Conservation (phyloP, 805 yeast species). For the Yamadazyma olivae region DNA sequence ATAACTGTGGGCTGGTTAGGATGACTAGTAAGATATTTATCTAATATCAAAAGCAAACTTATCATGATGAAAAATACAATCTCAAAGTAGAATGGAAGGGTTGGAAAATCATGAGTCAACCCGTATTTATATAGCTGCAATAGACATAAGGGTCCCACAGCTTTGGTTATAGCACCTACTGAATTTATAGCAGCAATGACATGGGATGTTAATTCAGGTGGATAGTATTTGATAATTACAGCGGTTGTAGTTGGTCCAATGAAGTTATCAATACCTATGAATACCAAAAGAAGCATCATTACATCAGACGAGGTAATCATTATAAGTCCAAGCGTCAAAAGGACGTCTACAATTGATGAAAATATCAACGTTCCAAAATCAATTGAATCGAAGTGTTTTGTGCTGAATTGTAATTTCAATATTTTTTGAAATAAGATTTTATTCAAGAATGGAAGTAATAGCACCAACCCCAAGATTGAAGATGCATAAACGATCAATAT, state of each 20-base stretch:
- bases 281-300: neutral
- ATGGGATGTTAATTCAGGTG: conserved; percentile 22
- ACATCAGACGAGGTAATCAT: neutral
- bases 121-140: conserved; percentile 8
- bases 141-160: neutral
- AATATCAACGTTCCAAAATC: conserved; percentile 6
- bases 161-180: neutral
- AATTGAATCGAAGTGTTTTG: conserved; percentile 7
- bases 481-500: neutral
- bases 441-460: conserved; percentile 5
- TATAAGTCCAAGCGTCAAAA: neutral
- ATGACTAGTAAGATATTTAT: too few species aligned
- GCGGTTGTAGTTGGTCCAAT: conserved; percentile 57
- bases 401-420: conserved; percentile 5
- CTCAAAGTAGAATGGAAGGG: conserved; percentile 6
- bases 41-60: neutral
- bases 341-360: neutral
- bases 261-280: conserved; percentile 44
- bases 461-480: neutral
- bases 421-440: conserved; percentile 1
- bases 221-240: conserved; percentile 55
- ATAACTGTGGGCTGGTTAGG: too few species aligned
- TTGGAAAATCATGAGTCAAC: conserved; percentile 4
- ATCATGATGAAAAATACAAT: neutral
- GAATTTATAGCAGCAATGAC: conserved; percentile 5